Evolutionary conservation across 2,329 filamentous ascomycete genomes (phyloP).

Genomic region (Alternaria sp.): DNA sequence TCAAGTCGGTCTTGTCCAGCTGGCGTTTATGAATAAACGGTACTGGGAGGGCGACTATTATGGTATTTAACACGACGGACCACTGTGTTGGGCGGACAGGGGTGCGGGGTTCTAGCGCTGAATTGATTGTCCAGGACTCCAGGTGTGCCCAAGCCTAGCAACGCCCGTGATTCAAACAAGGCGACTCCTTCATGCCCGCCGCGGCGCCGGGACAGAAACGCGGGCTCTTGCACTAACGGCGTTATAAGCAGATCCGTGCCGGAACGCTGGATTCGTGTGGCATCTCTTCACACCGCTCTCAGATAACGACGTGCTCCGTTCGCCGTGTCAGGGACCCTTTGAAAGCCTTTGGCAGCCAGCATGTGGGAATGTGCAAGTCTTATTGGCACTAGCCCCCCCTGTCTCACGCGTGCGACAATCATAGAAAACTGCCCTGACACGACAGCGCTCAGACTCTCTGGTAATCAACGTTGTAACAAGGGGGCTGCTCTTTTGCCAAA

Average conservation of each 20-base stretch:
- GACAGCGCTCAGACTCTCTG: constrained; percentile 23
- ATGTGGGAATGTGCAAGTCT: constrained; percentile 24
- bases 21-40: constrained; percentile 15
- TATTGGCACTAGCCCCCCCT: constrained; percentile 29
- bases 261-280: constrained; percentile 29
- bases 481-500: constrained; percentile 28
- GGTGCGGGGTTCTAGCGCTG: constrained; percentile 32
- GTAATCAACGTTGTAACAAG: constrained; percentile 19
- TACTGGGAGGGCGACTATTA: constrained; percentile 25
- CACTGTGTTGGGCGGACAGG: constrained; percentile 42
- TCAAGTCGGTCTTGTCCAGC: constrained; percentile 37
- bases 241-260: constrained; percentile 42
- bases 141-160: constrained; percentile 20
- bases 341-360: constrained; percentile 12
- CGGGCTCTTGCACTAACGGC: constrained; percentile 40
- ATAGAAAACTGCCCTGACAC: constrained; percentile 25
- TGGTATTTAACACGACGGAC: constrained; percentile 37
- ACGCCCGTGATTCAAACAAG: constrained; percentile 24
- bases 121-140: constrained; percentile 24
- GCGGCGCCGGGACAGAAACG: constrained; percentile 45
- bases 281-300: constrained; percentile 33
- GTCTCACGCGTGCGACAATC: constrained; percentile 27
- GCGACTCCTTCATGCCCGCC: constrained; percentile 32
- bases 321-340: constrained; percentile 16
- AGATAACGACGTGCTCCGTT: constrained; percentile 16